These are phyloP conservation scores for Rusavskia elegans DNA, from an alignment of 495 filamentous ascomycete species.

Conservation along the genomic window DNA sequence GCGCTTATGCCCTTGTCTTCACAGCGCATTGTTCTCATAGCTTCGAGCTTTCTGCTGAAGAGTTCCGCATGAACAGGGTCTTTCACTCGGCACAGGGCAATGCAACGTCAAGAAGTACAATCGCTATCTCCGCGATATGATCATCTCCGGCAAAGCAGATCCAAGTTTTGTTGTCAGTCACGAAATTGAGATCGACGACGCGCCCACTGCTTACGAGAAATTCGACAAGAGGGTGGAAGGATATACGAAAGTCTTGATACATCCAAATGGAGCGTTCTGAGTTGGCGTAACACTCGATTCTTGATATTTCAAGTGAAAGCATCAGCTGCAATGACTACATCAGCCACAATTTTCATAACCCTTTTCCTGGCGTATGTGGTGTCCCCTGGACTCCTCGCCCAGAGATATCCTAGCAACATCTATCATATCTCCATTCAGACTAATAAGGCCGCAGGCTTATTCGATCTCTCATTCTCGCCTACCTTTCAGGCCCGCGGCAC, in stretches of 20 bases:
- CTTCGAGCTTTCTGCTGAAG: background rate
- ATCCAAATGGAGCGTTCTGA: constrained; percentile 20
- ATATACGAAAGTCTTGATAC: constrained; percentile 34
- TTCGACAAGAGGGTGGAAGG: constrained; percentile 32
- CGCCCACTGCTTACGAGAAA: constrained; percentile 31
- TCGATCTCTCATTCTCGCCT: too few species aligned
- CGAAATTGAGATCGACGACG: constrained; percentile 37
- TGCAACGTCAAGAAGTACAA: constrained; percentile 48
- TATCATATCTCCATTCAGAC: too few species aligned
- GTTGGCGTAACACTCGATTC: too few species aligned
- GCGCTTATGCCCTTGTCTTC: background rate
- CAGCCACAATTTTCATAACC: too few species aligned
- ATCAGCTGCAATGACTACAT: too few species aligned
- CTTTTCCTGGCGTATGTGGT: too few species aligned
- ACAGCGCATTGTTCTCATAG: background rate
- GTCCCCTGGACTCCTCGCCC: too few species aligned
- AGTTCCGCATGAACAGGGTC: constrained; percentile 19
- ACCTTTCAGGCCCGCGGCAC: too few species aligned
- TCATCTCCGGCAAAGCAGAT: constrained; percentile 39
- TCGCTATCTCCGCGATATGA: constrained; percentile 39
- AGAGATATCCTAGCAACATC: too few species aligned
- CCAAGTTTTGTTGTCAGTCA: constrained; percentile 43
- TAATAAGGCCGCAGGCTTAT: too few species aligned
- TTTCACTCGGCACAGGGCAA: constrained; percentile 35
- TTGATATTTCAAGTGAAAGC: too few species aligned